Conservation (phyloP, 1,139 yeast species). For the Candida tropicalis region DNA sequence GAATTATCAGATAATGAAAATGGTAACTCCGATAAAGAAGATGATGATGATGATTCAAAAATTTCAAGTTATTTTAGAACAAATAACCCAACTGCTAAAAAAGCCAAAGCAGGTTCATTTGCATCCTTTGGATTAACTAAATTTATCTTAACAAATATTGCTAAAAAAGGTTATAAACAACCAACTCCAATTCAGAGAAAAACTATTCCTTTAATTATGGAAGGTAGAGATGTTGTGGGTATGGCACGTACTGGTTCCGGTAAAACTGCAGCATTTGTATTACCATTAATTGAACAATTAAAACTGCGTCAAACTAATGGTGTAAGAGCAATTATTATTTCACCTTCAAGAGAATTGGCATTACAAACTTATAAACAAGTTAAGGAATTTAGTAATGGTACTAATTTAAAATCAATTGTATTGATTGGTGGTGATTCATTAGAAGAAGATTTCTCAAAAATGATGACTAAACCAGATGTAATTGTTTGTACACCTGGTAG, state of each 20-base stretch:
- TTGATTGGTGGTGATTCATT: conserved; percentile 97
- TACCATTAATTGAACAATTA: conserved; percentile 82
- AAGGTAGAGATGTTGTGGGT: conserved; percentile 92
- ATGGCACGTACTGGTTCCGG: conserved; percentile 99
- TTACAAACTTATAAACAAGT: conserved; percentile 87
- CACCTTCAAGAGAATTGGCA: conserved; percentile 90
- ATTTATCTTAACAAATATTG: conserved; percentile 65
- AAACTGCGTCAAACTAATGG: conserved; percentile 79
- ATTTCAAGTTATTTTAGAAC: conserved; percentile 32
- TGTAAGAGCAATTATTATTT: conserved; percentile 80
- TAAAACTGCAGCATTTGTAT: conserved; percentile 96
- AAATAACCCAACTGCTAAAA: conserved; percentile 52
- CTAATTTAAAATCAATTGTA: conserved; percentile 78
- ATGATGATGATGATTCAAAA: conserved; percentile 42
- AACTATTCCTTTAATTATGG: conserved; percentile 87
- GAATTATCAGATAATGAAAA: conserved; percentile 70
- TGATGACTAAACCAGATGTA: conserved; percentile 94
- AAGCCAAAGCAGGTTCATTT: conserved; percentile 81
- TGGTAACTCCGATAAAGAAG: conserved; percentile 30
- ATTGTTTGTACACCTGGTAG: conserved; percentile 98
- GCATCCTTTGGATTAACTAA: conserved; percentile 89
- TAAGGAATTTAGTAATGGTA: conserved; percentile 82
- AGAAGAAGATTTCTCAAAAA: conserved; percentile 91
- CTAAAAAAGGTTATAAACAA: conserved; percentile 85
- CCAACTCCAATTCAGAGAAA: conserved; percentile 98